Percentiles rank a stretch among this genome's conserved stretches.
Conservation (phyloP, 352 stramenopile species). For the Globisporangium megalacanthum region DNA sequence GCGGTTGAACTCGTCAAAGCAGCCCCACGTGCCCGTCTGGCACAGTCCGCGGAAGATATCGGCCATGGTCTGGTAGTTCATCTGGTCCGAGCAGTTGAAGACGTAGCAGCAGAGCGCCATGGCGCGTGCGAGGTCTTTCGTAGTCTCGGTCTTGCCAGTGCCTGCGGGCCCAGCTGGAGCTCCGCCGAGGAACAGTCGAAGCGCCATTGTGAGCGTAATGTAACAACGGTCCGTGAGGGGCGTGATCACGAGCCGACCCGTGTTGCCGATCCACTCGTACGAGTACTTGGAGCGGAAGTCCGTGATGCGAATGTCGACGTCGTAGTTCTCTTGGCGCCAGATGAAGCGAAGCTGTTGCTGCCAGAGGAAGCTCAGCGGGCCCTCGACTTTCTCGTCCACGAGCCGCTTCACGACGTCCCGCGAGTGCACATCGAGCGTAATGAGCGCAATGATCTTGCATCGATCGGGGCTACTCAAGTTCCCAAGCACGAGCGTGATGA, state of each 20-base stretch:
- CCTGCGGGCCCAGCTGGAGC: conserved; percentile 90
- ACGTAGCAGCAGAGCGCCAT: conserved; percentile 87
- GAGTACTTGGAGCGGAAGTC: conserved; percentile 94
- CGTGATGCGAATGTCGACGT: conserved; percentile 96
- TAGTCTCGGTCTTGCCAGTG: conserved; percentile 89
- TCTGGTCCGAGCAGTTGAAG: conserved; percentile 88
- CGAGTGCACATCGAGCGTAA: conserved; percentile 95
- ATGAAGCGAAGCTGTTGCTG: conserved; percentile 87
- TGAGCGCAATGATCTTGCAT: conserved; percentile 95
- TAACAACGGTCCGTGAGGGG: conserved; percentile 96
- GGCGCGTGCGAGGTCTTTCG: conserved; percentile 77
- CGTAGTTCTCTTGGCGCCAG: conserved; percentile 90
- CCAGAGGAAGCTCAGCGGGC: conserved; percentile 83
- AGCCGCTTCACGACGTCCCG: conserved; percentile 91
- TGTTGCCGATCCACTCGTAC: conserved; percentile 88
- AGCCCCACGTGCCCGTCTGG: conserved; percentile 84
- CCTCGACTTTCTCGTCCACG: conserved; percentile 86
- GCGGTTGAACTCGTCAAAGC: conserved; percentile 87
- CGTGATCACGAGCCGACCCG: conserved; percentile 93
- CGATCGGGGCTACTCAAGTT: conserved; percentile 86
- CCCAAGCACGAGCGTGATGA: conserved; percentile 91
- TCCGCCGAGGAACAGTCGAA: conserved; percentile 95
- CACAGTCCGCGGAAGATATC: conserved; percentile 85
- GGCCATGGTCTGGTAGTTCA: conserved; percentile 89
- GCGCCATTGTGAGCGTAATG: conserved; percentile 95